Conservation (phyloP, 495 filamentous ascomycete species). For the Collariella sp. region DNA sequence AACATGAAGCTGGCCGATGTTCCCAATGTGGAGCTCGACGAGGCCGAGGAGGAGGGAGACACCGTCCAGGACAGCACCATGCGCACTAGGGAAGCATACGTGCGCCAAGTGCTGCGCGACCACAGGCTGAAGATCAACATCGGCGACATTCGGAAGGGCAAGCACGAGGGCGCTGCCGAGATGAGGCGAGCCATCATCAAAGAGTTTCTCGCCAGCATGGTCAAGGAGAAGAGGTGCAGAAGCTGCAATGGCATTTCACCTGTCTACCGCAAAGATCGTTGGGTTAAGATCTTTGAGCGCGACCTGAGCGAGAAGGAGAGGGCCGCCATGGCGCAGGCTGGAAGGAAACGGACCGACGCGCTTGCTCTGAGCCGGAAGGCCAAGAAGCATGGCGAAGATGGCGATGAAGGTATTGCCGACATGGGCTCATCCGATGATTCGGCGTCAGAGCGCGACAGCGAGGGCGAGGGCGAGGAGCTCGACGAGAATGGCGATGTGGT, state of each 20-base stretch:
- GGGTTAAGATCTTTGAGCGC: constrained; percentile 88
- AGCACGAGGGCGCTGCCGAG: constrained; percentile 73
- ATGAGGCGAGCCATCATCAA: constrained; percentile 66
- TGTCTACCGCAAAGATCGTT: constrained; percentile 73
- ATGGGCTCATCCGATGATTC: constrained; percentile 46
- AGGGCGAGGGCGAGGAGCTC: constrained; percentile 43
- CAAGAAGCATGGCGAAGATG: constrained; percentile 28
- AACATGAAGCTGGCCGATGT: constrained; percentile 18
- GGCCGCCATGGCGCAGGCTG: constrained; percentile 61
- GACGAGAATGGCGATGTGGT: constrained; percentile 47
- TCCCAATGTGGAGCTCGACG: constrained; percentile 16
- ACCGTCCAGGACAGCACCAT: constrained; percentile 41
- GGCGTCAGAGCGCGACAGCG: constrained; percentile 36
- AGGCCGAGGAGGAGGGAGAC: constrained; percentile 26
- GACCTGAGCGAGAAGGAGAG: constrained; percentile 60
- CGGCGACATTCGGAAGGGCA: constrained; percentile 49
- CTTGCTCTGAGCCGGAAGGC: constrained; percentile 28
- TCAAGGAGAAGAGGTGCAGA: constrained; percentile 54
- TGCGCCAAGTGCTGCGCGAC: constrained; percentile 53
- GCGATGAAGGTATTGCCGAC: constrained; percentile 67
- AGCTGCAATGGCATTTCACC: constrained; percentile 70
- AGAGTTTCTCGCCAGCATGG: constrained; percentile 65
- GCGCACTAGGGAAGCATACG: constrained; percentile 58
- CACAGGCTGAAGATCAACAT: constrained; percentile 42
- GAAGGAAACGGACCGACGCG: constrained; percentile 59